phyloP scores from a whole-genome alignment of 768 basidiomycete genomes.

The Phallus indusiatus region DNA sequence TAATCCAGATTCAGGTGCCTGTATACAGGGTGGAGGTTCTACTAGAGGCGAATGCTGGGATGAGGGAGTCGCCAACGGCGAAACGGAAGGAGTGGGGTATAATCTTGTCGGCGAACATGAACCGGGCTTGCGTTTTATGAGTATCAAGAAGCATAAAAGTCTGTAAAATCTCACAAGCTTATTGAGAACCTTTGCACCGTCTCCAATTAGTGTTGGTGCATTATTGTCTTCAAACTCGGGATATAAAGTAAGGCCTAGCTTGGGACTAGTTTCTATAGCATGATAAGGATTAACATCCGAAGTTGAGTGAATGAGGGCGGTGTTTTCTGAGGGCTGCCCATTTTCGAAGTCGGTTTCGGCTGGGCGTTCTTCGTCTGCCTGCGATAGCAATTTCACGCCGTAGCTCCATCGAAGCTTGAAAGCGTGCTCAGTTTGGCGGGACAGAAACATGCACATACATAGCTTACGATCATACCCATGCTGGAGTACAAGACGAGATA shows the following conservation, averaged over 20 bases:
- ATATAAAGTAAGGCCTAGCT: not conserved
- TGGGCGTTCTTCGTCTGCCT: conserved; percentile 47
- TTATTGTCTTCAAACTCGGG: not conserved
- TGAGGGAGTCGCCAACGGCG: not conserved
- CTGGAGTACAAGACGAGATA: conserved; percentile 92
- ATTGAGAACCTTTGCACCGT: too few relatives aligned
- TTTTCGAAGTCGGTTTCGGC: conserved; percentile 10
- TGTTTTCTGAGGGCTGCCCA: not conserved
- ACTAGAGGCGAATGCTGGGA: conserved; percentile 7
- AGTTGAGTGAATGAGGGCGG: not conserved
- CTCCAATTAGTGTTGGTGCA: not conserved
- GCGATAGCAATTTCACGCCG: conserved; percentile 74
- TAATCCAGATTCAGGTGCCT: conserved; percentile 14
- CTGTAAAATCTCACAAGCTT: too few relatives aligned
- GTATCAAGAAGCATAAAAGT: too few relatives aligned
- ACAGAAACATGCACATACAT: not conserved
- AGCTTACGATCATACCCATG: conserved; percentile 85
- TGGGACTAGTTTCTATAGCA: not conserved
- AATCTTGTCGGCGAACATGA: not conserved
- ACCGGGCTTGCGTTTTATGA: not conserved
- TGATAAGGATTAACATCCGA: conserved; percentile 6
- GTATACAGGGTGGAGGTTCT: not conserved
- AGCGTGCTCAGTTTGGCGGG: not conserved
- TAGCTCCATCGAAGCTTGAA: conserved; percentile 83
- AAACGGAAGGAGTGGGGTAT: not conserved